These are phyloP conservation scores for Fonsecaea multimorphosa DNA, from an alignment of 2,329 filamentous ascomycete species.

Conservation along the genomic window DNA sequence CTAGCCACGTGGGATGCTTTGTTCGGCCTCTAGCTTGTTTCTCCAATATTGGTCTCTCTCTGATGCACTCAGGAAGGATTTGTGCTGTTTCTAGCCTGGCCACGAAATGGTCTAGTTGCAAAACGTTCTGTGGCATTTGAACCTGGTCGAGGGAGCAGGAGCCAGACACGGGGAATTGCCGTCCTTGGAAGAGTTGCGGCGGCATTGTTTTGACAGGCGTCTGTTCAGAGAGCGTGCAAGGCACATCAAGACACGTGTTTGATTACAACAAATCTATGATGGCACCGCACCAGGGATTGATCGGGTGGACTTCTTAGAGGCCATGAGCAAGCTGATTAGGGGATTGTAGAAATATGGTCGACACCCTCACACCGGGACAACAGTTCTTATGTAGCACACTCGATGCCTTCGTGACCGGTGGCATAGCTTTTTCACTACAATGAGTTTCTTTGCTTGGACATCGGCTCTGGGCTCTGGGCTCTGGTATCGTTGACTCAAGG, in stretches of 20 bases:
- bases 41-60: background rate
- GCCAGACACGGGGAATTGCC: constrained; percentile 4
- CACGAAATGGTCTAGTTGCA: constrained; percentile 22
- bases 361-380: too few species aligned
- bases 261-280: too few species aligned
- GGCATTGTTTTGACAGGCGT: background rate
- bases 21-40: background rate
- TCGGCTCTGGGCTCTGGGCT: too few species aligned
- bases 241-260: too few species aligned
- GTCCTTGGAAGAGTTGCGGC: constrained; percentile 6
- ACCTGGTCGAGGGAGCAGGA: constrained; percentile 30
- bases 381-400: too few species aligned
- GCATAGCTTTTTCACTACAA: too few species aligned
- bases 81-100: constrained; percentile 29
- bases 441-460: too few species aligned
- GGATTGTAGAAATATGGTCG: too few species aligned
- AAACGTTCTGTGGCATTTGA: constrained; percentile 27
- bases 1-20: background rate
- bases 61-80: constrained; percentile 21
- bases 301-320: background rate
- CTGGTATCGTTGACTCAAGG: too few species aligned
- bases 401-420: too few species aligned
- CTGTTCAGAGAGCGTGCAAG: background rate
- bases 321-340: background rate
- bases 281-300: too few species aligned